phyloP scores from a whole-genome alignment of 441 rosid genomes.

The Kokia cookei region DNA sequence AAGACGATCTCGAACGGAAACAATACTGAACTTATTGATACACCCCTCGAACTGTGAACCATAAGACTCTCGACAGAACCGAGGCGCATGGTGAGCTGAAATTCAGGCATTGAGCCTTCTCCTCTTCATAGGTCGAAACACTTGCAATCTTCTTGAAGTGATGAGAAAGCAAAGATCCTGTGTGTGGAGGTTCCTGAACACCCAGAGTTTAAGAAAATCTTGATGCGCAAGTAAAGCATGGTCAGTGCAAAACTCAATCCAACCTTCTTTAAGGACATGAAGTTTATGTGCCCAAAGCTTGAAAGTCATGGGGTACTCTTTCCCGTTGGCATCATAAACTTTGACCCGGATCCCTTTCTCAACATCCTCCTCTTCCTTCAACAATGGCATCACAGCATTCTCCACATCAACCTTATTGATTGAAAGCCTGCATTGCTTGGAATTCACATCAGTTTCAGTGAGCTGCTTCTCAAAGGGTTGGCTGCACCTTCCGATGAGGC shows the following conservation, averaged over 20 bases:
- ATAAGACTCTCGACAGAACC: too few species aligned
- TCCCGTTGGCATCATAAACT: constrained; percentile 13
- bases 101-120: background rate
- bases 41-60: too few species aligned
- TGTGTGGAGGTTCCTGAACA: constrained; percentile 2
- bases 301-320: constrained; percentile 12
- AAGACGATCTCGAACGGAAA: too few species aligned
- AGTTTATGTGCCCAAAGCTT: constrained; percentile 7
- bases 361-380: constrained; percentile 8
- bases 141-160: constrained; percentile 3
- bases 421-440: constrained; percentile 17
- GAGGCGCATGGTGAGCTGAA: background rate
- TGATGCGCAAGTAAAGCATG: background rate
- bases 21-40: too few species aligned
- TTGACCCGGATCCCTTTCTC: constrained; percentile 8
- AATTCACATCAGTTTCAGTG: constrained; percentile 11
- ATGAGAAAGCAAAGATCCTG: constrained; percentile 1
- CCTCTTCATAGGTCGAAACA: background rate
- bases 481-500: constrained; percentile 12
- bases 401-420: background rate
- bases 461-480: constrained; percentile 23
- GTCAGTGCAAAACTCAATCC: constrained; percentile 9
- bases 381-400: constrained; percentile 8
- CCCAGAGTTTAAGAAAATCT: constrained; percentile 18
- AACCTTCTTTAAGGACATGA: constrained; percentile 16